Conservation (phyloP, 1,139 yeast genomes). For the Scheffersomyces titani region DNA sequence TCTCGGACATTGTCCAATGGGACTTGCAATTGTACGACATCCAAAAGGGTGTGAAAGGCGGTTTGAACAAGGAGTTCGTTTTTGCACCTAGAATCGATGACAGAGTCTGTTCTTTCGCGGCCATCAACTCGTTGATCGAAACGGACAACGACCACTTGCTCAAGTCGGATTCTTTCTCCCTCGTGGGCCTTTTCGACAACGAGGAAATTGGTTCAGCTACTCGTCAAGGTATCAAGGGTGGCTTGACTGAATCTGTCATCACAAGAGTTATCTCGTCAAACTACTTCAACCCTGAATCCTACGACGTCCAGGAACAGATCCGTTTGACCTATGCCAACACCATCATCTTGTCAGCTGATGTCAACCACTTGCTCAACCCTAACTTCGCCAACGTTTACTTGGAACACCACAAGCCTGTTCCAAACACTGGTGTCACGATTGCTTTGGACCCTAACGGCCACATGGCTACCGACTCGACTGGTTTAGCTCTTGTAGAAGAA, state of each 20-base stretch:
- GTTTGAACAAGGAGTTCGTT: conserved; percentile 59
- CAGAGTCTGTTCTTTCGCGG: conserved; percentile 64
- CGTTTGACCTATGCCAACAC: conserved; percentile 53
- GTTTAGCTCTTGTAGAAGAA: conserved; percentile 64
- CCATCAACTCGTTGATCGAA: conserved; percentile 53
- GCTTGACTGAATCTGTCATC: conserved; percentile 46
- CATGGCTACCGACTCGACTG: conserved; percentile 78
- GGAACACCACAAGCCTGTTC: conserved; percentile 73
- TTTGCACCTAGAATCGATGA: conserved; percentile 71
- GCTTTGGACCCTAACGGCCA: conserved; percentile 77
- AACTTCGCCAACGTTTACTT: conserved; percentile 63
- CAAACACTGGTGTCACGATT: conserved; percentile 73
- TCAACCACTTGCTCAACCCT: conserved; percentile 65
- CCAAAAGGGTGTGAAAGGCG: conserved; percentile 64
- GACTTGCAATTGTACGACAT: conserved; percentile 66
- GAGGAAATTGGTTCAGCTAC: conserved; percentile 66
- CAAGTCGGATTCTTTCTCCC: conserved; percentile 40
- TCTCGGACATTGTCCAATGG: conserved; percentile 55
- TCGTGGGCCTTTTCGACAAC: conserved; percentile 57
- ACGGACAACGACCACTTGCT: conserved; percentile 21
- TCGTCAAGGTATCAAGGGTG: conserved; percentile 61
- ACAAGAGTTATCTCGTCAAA: conserved; percentile 36
- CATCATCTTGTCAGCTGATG: conserved; percentile 65
- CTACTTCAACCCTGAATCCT: conserved; percentile 18
- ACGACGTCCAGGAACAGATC: conserved; percentile 22